Conservation (phyloP, 257 asterid species). For the Nicotiana benthamiana region DNA sequence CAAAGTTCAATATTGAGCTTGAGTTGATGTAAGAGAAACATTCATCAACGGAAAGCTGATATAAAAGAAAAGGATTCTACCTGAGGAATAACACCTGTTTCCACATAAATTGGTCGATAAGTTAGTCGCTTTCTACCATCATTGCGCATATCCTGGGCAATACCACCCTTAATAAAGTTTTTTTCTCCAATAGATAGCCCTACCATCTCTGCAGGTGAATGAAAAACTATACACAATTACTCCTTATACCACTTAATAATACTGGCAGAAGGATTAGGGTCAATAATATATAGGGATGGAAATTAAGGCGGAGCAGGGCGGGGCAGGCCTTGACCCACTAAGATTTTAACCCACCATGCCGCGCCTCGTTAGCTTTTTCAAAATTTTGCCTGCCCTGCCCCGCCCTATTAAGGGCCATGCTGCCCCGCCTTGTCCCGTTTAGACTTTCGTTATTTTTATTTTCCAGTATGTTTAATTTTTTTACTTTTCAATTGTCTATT, state of each 20-base stretch:
- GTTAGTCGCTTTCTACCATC: constrained; percentile 72
- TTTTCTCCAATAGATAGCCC: constrained; percentile 72
- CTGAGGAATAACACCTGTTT: constrained; percentile 87
- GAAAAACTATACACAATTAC: neutral
- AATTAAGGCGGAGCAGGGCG: too few species aligned
- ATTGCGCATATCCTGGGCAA: constrained; percentile 76
- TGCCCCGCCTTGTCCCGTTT: too few species aligned
- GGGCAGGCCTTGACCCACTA: too few species aligned
- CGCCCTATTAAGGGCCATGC: too few species aligned
- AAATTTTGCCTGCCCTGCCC: too few species aligned
- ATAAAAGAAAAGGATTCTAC: constrained; percentile 21
- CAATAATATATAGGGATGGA: neutral
- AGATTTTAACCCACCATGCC: too few species aligned
- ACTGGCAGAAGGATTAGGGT: neutral
- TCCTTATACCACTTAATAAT: neutral
- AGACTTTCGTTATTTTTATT: too few species aligned
- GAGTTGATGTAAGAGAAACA: constrained; percentile 15
- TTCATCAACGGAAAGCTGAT: neutral
- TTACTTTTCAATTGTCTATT: too few species aligned
- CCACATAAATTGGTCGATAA: constrained; percentile 62
- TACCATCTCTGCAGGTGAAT: constrained; percentile 46
- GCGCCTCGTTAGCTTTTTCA: too few species aligned
- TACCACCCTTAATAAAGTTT: constrained; percentile 72
- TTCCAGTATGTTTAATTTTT: too few species aligned
- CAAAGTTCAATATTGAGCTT: neutral